phyloP scores from a whole-genome alignment of 805 yeast genomes.

The Starmerella apicola region DNA sequence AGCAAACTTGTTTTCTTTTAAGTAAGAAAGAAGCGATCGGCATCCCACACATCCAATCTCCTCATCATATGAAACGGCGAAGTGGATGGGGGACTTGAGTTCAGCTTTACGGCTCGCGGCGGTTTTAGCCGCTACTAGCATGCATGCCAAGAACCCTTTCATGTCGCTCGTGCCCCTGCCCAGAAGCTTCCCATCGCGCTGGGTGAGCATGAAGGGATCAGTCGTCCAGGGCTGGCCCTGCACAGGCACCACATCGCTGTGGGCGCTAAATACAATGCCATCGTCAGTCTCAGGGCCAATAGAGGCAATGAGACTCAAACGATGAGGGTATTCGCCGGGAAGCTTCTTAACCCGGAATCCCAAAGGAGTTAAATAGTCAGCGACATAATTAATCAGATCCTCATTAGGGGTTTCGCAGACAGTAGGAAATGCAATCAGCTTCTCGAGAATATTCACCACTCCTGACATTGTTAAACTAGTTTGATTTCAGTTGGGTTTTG shows the following conservation, averaged over 20 bases:
- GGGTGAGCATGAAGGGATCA: slow-evolving; percentile 13
- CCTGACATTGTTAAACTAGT: no score
- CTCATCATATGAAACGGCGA: slow-evolving; percentile 17
- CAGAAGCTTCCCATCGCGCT: slow-evolving; percentile 5
- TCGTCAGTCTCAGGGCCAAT: slow-evolving; percentile 13
- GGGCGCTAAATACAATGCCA: slow-evolving; percentile 15
- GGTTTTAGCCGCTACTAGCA: slow-evolving; percentile 11
- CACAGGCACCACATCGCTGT: slow-evolving; percentile 19
- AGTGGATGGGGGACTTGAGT: slow-evolving; percentile 11
- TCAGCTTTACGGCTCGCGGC: slow-evolving; percentile 4
- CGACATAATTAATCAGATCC: slow-evolving; percentile 11
- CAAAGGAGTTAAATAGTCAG: slow-evolving; percentile 2
- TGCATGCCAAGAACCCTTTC: slow-evolving; percentile 19
- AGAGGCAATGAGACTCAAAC: slow-evolving; percentile 11
- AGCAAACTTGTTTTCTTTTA: slow-evolving; percentile 3
- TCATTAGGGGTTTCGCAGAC: slow-evolving; percentile 13
- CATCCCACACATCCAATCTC: slow-evolving; percentile 19
- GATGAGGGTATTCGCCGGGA: slow-evolving; percentile 10
- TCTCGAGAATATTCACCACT: neutral
- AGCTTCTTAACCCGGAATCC: slow-evolving; percentile 5
- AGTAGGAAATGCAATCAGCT: slow-evolving; percentile 11
- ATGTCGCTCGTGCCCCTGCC: slow-evolving; percentile 19
- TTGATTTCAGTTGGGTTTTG: no score
- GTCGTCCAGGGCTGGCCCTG: slow-evolving; percentile 18
- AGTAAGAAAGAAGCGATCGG: slow-evolving; percentile 12